These are phyloP conservation scores for Nigrograna mackinnonii DNA, from an alignment of 2,329 filamentous ascomycete genomes.

Conservation along the genomic window DNA sequence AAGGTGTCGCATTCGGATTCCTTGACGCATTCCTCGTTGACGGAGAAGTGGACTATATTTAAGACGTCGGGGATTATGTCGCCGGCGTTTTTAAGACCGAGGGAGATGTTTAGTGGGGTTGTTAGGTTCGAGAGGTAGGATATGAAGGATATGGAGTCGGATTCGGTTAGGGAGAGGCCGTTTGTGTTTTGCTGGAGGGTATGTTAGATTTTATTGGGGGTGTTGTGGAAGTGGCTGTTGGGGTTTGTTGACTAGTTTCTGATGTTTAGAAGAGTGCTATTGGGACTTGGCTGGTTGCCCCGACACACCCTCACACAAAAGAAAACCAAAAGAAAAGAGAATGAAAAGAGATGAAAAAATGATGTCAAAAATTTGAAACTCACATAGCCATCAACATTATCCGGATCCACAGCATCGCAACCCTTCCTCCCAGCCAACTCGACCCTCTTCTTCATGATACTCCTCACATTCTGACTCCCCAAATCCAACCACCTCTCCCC, in stretches of 20 bases:
- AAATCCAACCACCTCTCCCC: conserved; percentile 70
- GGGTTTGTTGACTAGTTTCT: too few species aligned
- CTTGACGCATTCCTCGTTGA: conserved; percentile 71
- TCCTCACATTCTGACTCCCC: conserved; percentile 60
- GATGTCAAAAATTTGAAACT: too few species aligned
- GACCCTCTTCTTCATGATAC: conserved; percentile 66
- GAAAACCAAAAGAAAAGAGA: too few species aligned
- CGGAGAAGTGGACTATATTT: conserved; percentile 63
- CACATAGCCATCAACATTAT: conserved; percentile 70
- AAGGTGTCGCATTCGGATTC: conserved; percentile 64
- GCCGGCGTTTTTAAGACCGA: conserved; percentile 71
- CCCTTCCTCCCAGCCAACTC: conserved; percentile 63
- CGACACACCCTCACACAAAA: too few species aligned
- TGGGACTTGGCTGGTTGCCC: too few species aligned
- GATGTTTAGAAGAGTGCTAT: too few species aligned
- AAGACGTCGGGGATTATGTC: conserved; percentile 59
- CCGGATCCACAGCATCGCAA: conserved; percentile 71
- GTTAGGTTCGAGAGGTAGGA: conserved; percentile 63
- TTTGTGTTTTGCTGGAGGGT: conserved; percentile 56
- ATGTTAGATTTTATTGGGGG: conserved; percentile 4
- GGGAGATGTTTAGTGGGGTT: conserved; percentile 57
- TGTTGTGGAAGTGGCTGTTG: too few species aligned
- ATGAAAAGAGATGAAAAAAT: too few species aligned
- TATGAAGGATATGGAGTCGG: conserved; percentile 63
- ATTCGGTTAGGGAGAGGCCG: conserved; percentile 61